These are phyloP conservation scores for Fusarium sp. DNA, from an alignment of 2,329 filamentous ascomycete genomes.

Conservation along the genomic window DNA sequence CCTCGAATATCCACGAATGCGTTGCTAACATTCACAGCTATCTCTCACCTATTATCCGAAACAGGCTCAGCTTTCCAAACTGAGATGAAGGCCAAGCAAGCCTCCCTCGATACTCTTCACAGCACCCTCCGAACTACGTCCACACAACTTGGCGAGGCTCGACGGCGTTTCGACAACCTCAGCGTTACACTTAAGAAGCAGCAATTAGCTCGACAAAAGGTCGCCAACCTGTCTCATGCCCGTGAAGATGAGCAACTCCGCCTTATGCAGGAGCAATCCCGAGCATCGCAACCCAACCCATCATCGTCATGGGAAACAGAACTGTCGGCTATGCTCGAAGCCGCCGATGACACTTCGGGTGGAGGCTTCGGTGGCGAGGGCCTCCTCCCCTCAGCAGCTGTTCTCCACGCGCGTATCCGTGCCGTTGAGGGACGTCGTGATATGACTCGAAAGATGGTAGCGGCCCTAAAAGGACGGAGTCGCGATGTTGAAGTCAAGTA, in stretches of 20 bases:
- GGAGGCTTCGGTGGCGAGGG: conserved; percentile 53
- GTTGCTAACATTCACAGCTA: conserved; percentile 62
- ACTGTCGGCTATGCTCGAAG: conserved; percentile 59
- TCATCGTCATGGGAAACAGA: conserved; percentile 66
- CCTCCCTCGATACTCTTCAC: conserved; percentile 84
- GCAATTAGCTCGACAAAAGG: conserved; percentile 75
- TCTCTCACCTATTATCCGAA: conserved; percentile 83
- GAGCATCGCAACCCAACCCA: conserved; percentile 56
- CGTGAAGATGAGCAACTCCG: conserved; percentile 74
- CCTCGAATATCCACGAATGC: not conserved
- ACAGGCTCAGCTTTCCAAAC: conserved; percentile 82
- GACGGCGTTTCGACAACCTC: conserved; percentile 77
- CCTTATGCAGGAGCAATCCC: conserved; percentile 55
- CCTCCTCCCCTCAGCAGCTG: conserved; percentile 66
- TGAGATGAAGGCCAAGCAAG: conserved; percentile 86
- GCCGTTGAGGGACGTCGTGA: conserved; percentile 78
- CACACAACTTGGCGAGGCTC: conserved; percentile 79
- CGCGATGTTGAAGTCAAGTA: conserved; percentile 90
- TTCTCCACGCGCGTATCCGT: conserved; percentile 74
- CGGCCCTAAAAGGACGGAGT: conserved; percentile 79
- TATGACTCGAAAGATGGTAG: conserved; percentile 73
- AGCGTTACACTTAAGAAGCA: conserved; percentile 72
- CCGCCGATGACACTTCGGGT: conserved; percentile 52
- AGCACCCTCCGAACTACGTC: conserved; percentile 83
- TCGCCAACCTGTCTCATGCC: conserved; percentile 80